A percentile compares a stretch with the other conserved stretches of the same genome.
Evolutionary conservation across 1,284 basidiomycete genomes (phyloP).

Genomic region (Anthracocystis panici-leucophaei): DNA sequence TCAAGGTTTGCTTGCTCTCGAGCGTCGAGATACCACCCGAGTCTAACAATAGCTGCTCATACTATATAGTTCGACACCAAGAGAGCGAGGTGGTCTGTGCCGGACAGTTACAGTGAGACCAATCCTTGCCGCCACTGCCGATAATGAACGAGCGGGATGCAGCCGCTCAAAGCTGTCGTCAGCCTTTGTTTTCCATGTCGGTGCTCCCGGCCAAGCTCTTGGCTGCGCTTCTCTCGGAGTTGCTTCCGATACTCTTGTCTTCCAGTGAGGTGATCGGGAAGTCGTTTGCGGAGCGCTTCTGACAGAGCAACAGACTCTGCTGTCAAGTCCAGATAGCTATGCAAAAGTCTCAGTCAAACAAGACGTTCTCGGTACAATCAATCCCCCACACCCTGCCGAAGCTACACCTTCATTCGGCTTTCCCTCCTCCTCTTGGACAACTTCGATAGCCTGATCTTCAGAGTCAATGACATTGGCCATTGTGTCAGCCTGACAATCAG

Average conservation of each 20-base stretch:
- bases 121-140: background rate
- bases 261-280: too few species aligned
- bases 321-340: too few species aligned
- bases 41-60: background rate
- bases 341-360: too few species aligned
- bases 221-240: background rate
- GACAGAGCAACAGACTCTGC: too few species aligned
- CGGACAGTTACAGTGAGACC: background rate
- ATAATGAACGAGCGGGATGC: background rate
- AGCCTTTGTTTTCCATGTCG: background rate
- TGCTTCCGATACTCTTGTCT: background rate
- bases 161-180: background rate
- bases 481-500: too few species aligned
- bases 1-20: slow-evolving; percentile 1
- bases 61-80: background rate
- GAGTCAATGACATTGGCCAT: too few species aligned
- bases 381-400: too few species aligned
- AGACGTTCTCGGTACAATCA: too few species aligned
- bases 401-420: too few species aligned
- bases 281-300: too few species aligned
- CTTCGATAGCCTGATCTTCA: too few species aligned
- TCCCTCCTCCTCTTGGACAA: too few species aligned
- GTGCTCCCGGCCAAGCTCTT: background rate
- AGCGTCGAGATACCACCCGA: slow-evolving; percentile 1
- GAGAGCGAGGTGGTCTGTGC: background rate